Conservation (phyloP, 371 early-diverging fungal genomes). For the Mucor indicus region DNA sequence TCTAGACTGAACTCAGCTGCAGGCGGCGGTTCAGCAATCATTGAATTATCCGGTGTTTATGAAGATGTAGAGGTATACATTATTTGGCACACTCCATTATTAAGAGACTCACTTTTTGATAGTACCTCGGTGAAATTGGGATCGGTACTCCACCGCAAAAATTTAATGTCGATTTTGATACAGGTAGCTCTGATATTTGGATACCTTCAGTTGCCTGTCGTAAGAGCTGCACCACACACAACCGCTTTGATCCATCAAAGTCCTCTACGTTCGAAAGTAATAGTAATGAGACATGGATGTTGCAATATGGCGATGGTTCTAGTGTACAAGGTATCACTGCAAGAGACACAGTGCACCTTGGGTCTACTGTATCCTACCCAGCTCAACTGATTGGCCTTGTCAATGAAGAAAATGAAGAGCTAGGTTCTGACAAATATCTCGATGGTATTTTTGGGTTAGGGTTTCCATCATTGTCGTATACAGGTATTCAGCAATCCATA, state of each 20-base stretch:
- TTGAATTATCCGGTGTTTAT: constrained; percentile 28
- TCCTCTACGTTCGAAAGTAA: constrained; percentile 37
- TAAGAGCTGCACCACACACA: constrained; percentile 23
- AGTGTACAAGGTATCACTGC: constrained; percentile 39
- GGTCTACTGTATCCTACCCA: constrained; percentile 16
- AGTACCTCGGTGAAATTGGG: constrained; percentile 50
- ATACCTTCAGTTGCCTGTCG: constrained; percentile 35
- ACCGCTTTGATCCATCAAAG: constrained; percentile 18
- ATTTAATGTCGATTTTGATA: constrained; percentile 55
- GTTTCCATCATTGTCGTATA: constrained; percentile 39
- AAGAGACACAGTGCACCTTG: constrained; percentile 41
- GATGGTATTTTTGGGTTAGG: constrained; percentile 60
- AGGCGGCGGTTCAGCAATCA: constrained; percentile 12
- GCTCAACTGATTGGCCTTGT: constrained; percentile 29
- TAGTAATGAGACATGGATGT: constrained; percentile 49
- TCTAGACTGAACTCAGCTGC: constrained; percentile 9
- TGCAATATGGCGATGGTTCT: constrained; percentile 55
- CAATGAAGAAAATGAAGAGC: neutral
- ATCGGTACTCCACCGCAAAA: constrained; percentile 56
- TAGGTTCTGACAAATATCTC: constrained; percentile 29
- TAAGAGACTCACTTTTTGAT: no score
- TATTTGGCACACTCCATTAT: no score
- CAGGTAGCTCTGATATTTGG: constrained; percentile 58
- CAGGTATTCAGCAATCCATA: constrained; percentile 23
- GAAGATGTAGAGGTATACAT: constrained; percentile 43